Conservation (phyloP, 192 early-diverging fungal genomes). For the Geranomyces michiganensis region DNA sequence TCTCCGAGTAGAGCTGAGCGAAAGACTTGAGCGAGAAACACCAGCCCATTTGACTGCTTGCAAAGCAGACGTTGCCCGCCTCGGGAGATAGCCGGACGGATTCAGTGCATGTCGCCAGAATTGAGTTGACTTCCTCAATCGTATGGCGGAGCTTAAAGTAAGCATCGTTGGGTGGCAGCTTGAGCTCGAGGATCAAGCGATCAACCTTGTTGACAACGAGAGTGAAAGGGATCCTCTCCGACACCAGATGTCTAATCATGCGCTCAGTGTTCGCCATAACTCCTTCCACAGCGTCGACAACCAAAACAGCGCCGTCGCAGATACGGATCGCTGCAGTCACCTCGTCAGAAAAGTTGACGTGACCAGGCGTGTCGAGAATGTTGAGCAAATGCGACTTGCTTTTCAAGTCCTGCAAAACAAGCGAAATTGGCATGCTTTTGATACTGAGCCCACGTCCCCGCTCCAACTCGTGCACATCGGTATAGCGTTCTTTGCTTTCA, state of each 20-base stretch:
- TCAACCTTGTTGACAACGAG: constrained; percentile 98
- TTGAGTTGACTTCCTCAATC: constrained; percentile 92
- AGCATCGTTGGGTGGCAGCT: constrained; percentile 93
- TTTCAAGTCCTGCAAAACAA: constrained; percentile 85
- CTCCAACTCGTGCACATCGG: constrained; percentile 91
- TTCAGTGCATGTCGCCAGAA: constrained; percentile 52
- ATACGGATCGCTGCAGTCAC: constrained; percentile 82
- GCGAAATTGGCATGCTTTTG: constrained; percentile 91
- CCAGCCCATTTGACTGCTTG: constrained; percentile 87
- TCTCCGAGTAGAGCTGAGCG: constrained; percentile 85
- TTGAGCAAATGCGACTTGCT: constrained; percentile 89
- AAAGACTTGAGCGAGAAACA: constrained; percentile 92
- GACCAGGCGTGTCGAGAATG: constrained; percentile 92
- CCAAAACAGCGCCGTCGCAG: constrained; percentile 85
- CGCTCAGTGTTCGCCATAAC: constrained; percentile 95
- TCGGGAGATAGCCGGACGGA: constrained; percentile 86
- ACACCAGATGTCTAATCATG: constrained; percentile 78
- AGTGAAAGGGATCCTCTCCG: constrained; percentile 76
- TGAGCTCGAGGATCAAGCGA: constrained; percentile 94
- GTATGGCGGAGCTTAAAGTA: constrained; percentile 96
- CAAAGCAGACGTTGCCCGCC: constrained; percentile 95
- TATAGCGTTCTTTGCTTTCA: constrained; percentile 70
- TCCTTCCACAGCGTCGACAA: constrained; percentile 96
- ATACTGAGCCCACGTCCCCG: constrained; percentile 86
- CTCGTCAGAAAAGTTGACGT: constrained; percentile 95